These are phyloP conservation scores for Alternaria arbusti DNA, from an alignment of 2,329 filamentous ascomycete species.

Conservation along the genomic window DNA sequence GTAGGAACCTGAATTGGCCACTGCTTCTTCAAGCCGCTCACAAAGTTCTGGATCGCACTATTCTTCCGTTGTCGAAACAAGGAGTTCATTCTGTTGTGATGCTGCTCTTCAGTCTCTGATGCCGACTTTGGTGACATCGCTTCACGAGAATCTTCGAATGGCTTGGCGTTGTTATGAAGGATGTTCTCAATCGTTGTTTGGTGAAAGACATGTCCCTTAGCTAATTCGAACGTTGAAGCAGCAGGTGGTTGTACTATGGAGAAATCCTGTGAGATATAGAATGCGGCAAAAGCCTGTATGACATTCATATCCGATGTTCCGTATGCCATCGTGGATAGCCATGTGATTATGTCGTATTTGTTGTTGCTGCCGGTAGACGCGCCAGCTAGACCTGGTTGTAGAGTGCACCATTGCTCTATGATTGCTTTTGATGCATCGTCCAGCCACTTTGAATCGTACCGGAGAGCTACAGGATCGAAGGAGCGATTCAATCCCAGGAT, in stretches of 20 bases:
- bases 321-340: conserved; percentile 36
- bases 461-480: conserved; percentile 8
- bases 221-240: conserved; percentile 4
- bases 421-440: conserved; percentile 10
- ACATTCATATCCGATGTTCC: conserved; percentile 26
- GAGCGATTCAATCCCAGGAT: conserved; percentile 1
- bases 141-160: conserved; percentile 20
- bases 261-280: conserved; percentile 19
- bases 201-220: conserved; percentile 11
- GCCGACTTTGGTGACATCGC: conserved; percentile 12
- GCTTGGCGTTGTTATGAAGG: not conserved
- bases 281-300: conserved; percentile 30
- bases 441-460: conserved; percentile 35
- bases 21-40: conserved; percentile 19
- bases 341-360: conserved; percentile 31
- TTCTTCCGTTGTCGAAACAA: conserved; percentile 8
- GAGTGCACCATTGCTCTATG: conserved; percentile 25
- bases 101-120: conserved; percentile 17
- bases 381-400: conserved; percentile 22
- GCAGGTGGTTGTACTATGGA: conserved; percentile 15
- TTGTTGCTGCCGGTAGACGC: conserved; percentile 1
- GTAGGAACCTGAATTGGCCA: conserved; percentile 23
- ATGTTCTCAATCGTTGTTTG: not conserved
- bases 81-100: conserved; percentile 7
- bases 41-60: conserved; percentile 17